Percentiles rank a stretch among this genome's conserved stretches.
Conservation (phyloP, 192 early-diverging fungal species). For the Linnemannia exigua region DNA sequence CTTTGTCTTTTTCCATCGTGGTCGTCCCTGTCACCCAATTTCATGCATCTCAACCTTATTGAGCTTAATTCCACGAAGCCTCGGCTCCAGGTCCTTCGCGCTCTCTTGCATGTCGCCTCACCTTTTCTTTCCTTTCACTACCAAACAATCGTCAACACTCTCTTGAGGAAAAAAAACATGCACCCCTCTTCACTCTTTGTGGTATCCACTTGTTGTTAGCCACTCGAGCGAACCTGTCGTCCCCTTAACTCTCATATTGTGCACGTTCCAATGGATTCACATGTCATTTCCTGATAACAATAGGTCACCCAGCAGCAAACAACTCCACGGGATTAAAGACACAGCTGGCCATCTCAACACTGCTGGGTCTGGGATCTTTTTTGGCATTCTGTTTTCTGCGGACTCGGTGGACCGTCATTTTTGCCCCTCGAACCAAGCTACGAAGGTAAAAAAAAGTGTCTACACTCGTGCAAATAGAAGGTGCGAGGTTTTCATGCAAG, state of each 20-base stretch:
- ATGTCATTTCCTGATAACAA: not conserved
- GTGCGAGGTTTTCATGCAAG: not conserved
- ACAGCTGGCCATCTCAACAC: slow-evolving; percentile 41
- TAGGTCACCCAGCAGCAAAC: slow-evolving; percentile 2
- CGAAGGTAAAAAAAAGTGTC: slow-evolving; percentile 20
- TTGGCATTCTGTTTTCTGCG: slow-evolving; percentile 57
- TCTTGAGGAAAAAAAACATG: too few species aligned
- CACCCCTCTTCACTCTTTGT: too few species aligned
- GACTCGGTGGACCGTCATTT: slow-evolving; percentile 54
- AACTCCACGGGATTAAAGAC: slow-evolving; percentile 56
- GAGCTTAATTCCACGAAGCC: too few species aligned
- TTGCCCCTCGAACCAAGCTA: slow-evolving; percentile 58
- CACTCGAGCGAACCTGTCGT: too few species aligned
- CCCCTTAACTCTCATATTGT: not conserved
- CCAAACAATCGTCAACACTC: too few species aligned
- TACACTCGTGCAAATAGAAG: not conserved
- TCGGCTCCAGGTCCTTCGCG: too few species aligned
- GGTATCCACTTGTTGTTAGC: too few species aligned
- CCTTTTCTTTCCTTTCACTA: too few species aligned
- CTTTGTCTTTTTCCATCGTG: not conserved
- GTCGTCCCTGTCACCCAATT: too few species aligned
- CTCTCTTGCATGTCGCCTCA: too few species aligned
- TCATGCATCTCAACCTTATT: not conserved
- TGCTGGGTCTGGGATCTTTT: slow-evolving; percentile 41
- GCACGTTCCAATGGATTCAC: not conserved